These are phyloP conservation scores for Russula virescens DNA, from an alignment of 768 basidiomycete genomes.

Conservation along the genomic window DNA sequence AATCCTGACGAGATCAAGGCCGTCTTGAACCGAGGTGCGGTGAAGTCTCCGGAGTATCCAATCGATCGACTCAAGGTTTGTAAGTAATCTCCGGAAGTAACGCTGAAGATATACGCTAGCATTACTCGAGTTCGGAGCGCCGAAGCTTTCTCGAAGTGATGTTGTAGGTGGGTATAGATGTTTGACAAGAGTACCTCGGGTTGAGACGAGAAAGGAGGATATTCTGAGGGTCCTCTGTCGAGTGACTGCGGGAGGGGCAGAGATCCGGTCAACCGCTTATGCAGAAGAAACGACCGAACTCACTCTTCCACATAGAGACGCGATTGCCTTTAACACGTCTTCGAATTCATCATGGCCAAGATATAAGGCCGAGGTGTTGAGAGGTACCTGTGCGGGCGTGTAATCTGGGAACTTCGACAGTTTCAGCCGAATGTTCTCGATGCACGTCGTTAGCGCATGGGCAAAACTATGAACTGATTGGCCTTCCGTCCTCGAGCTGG, in stretches of 20 bases:
- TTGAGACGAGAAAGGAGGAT: conserved; percentile 20
- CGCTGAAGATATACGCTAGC: conserved; percentile 63
- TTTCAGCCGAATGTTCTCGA: conserved; percentile 26
- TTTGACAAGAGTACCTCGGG: conserved; percentile 51
- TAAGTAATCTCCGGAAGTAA: conserved; percentile 58
- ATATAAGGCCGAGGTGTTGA: conserved; percentile 27
- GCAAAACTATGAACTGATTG: conserved; percentile 29
- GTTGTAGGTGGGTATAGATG: conserved; percentile 52
- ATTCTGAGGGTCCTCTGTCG: conserved; percentile 16
- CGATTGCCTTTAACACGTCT: conserved; percentile 38
- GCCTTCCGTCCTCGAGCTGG: conserved; percentile 13
- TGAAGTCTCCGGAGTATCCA: conserved; percentile 37
- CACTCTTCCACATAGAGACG: conserved; percentile 56
- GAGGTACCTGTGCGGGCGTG: conserved; percentile 1
- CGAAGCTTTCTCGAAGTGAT: conserved; percentile 51
- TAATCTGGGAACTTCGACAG: conserved; percentile 17
- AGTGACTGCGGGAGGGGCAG: conserved; percentile 16
- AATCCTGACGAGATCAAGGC: conserved; percentile 16
- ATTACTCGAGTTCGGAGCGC: conserved; percentile 43
- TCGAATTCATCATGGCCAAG: conserved; percentile 26
- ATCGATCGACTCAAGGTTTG: conserved; percentile 52
- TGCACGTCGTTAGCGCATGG: conserved; percentile 28
- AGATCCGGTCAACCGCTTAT: neutral
- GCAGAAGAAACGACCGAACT: conserved; percentile 23
- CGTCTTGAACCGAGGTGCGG: conserved; percentile 6